Base-by-base conservation (phyloP, 129 eudicot genomes). In the Chrysanthemum makinoi region DNA sequence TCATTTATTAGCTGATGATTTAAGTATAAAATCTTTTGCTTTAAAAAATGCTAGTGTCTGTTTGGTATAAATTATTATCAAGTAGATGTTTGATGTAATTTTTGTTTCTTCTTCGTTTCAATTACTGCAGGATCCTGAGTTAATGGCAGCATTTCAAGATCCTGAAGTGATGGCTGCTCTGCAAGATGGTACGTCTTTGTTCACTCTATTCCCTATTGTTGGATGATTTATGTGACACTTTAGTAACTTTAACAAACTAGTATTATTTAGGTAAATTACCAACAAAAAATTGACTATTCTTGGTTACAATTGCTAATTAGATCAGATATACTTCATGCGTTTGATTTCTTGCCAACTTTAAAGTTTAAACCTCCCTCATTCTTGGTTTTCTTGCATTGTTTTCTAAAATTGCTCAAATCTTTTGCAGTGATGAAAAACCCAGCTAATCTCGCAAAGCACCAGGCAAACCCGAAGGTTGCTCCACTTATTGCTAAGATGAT, bases 161-260 rank as follows among this genome's bases (percentile, higher is more conserved):
- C 97, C 99, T 54, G 99, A 95, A 79, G 89, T 90, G 59, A 90
- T 90, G 99, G 97, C 91, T 79, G 99, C 99, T 59, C 89, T 95
- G 44, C 94, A 90, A 83, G 99, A 95, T 84, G 99, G 99, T 95
- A 82, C 57, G 30, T 63, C 6, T 46, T 76, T 43, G 13, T 66
- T 11, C 66, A 22, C 24, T n/a, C 11, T 13, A 3, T 66, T 22
- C 1, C 39, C 2, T 43, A 12, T 62, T 62, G 50, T 50, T 11
- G 22, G 15, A n/a, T 46, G 60, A 53, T 56, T 16, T 76, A 50
- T 24, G 58, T 30, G 26, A 17, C 39, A 5, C 70, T 47, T 35
- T 9, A 17, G 33, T 47, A 24, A 44, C 28, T 43, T 39, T 16
- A 54, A 4, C 26, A 44, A 14, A 58, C 13, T 35, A 33, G 39